Percentiles rank a stretch among this genome's conserved stretches.
Conservation (phyloP, 1,139 yeast genomes). For the Meyerozyma smithsonii region DNA sequence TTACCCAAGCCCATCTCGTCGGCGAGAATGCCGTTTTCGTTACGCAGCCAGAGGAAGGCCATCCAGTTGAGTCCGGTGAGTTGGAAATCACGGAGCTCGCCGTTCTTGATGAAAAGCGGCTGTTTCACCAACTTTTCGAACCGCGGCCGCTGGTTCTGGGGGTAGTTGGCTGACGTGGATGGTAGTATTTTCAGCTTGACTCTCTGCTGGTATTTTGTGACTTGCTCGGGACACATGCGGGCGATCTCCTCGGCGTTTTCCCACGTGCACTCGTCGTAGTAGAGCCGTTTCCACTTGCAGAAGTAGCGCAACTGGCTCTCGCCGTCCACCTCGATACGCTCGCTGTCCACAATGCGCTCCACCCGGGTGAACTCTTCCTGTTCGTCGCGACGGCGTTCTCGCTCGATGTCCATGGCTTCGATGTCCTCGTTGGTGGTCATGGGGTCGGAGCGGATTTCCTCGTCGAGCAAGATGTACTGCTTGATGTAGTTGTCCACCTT, state of each 20-base stretch:
- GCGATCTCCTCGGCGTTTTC: conserved; percentile 90
- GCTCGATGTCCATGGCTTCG: conserved; percentile 89
- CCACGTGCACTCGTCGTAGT: conserved; percentile 97
- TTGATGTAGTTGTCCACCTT: conserved; percentile 87
- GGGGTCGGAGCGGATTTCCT: conserved; percentile 73
- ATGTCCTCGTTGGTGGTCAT: conserved; percentile 82
- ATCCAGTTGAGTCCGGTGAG: conserved; percentile 98
- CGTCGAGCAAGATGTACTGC: conserved; percentile 67
- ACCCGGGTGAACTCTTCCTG: conserved; percentile 79
- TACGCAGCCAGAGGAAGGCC: conserved; percentile 98
- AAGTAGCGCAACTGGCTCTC: conserved; percentile 69
- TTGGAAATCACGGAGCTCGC: conserved; percentile 94
- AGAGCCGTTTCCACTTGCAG: conserved; percentile 90
- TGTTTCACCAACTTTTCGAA: conserved; percentile 85
- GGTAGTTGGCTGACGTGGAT: conserved; percentile 71
- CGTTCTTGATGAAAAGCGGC: conserved; percentile 86
- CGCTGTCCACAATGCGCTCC: conserved; percentile 86
- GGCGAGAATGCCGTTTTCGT: conserved; percentile 95
- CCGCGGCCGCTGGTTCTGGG: conserved; percentile 67
- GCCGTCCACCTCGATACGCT: conserved; percentile 62
- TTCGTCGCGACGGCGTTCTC: conserved; percentile 79
- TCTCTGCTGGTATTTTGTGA: conserved; percentile 76
- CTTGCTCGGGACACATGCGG: conserved; percentile 76
- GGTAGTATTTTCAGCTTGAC: conserved; percentile 84
- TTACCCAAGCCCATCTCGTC: conserved; percentile 99